Conservation (phyloP, 768 basidiomycete genomes). For the Phaeotremella skinneri region DNA sequence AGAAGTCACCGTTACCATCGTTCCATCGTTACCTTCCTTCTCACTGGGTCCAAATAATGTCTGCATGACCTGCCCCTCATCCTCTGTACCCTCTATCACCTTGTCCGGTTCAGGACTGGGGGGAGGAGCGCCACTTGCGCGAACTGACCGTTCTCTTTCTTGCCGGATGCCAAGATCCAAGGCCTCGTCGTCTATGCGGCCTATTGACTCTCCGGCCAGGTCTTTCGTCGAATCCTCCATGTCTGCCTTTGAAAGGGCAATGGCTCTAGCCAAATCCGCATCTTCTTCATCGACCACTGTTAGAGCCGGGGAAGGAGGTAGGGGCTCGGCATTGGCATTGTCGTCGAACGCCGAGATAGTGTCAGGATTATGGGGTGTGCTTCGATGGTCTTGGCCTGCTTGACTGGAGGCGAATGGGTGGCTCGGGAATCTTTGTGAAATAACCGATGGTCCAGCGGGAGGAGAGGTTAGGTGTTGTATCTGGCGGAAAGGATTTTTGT, state of each 20-base stretch:
- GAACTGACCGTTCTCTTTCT: conserved; percentile 32
- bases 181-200: neutral
- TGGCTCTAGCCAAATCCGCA: conserved; percentile 28
- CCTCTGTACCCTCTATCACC: conserved; percentile 7
- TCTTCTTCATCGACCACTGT: conserved; percentile 31
- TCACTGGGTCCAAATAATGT: conserved; percentile 40
- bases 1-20: conserved; percentile 22
- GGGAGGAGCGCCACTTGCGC: conserved; percentile 38
- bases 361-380: too few species aligned
- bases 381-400: neutral
- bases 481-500: conserved; percentile 24
- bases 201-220: neutral
- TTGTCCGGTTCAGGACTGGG: conserved; percentile 27
- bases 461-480: conserved; percentile 5
- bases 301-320: conserved; percentile 10
- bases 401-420: neutral
- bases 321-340: neutral
- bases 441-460: conserved; percentile 5
- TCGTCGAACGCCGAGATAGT: neutral
- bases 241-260: conserved; percentile 22
- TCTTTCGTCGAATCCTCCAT: neutral
- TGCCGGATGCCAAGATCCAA: conserved; percentile 13
- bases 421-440: conserved; percentile 1
- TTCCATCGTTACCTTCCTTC: conserved; percentile 36
- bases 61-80: conserved; percentile 11